Evolutionary conservation across 75 land plant genomes (phyloP).

Genomic region (Picea sitchensis): DNA sequence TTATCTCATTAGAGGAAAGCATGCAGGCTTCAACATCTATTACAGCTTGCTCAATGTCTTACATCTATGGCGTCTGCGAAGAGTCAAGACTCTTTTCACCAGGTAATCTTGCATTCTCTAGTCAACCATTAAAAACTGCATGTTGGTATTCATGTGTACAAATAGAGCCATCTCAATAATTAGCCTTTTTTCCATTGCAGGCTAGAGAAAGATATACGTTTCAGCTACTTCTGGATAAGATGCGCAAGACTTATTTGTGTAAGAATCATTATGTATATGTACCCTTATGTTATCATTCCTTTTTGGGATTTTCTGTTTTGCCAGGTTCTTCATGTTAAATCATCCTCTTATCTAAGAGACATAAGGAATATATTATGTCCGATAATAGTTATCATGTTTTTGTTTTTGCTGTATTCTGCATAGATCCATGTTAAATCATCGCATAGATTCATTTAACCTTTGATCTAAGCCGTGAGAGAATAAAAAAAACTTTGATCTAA

Average conservation of each 20-base stretch:
- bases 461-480: too few species aligned
- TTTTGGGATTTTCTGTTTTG: too few species aligned
- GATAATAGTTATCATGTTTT: too few species aligned
- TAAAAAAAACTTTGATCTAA: too few species aligned
- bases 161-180: not conserved
- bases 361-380: too few species aligned
- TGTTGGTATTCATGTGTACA: constrained; percentile 6
- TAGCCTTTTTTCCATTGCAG: constrained; percentile 20
- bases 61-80: constrained; percentile 65
- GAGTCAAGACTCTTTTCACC: constrained; percentile 67
- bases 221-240: constrained; percentile 55
- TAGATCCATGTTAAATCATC: too few species aligned
- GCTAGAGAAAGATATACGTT: constrained; percentile 49
- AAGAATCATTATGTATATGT: not conserved
- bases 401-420: too few species aligned
- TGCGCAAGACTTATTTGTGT: constrained; percentile 36
- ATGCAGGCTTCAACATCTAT: constrained; percentile 24
- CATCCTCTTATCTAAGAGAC: too few species aligned
- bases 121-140: not conserved
- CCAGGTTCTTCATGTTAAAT: too few species aligned
- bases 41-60: constrained; percentile 57
- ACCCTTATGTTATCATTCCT: too few species aligned
- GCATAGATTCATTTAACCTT: too few species aligned
- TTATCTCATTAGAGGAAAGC: constrained; percentile 37
- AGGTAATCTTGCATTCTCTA: constrained; percentile 26